Evolutionary conservation across 495 filamentous ascomycete species (phyloP).

Genomic region (Astrocystis sublimbata): DNA sequence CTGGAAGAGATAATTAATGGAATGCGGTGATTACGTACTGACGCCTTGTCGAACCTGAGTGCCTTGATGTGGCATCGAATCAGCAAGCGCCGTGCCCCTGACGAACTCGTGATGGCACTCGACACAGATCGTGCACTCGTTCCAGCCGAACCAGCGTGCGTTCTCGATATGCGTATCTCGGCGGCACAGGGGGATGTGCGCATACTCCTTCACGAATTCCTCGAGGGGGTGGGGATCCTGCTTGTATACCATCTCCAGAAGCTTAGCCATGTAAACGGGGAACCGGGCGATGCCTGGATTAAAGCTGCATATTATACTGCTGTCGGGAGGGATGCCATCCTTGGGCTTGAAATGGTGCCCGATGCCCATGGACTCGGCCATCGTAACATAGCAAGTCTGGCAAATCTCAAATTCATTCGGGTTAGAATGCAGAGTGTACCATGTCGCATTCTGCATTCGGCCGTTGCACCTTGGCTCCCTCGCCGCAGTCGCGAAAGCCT

Average conservation of each 20-base stretch:
- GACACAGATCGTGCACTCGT: background rate
- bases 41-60: background rate
- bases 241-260: slow-evolving; percentile 11
- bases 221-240: slow-evolving; percentile 9
- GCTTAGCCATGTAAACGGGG: background rate
- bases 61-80: slow-evolving; percentile 3
- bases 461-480: background rate
- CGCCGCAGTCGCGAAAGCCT: background rate
- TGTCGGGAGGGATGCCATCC: background rate
- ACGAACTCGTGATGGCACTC: slow-evolving; percentile 13
- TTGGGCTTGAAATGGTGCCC: slow-evolving; percentile 5
- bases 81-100: slow-evolving; percentile 7
- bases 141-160: slow-evolving; percentile 8
- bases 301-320: background rate
- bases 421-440: slow-evolving; percentile 5
- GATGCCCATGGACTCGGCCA: slow-evolving; percentile 8
- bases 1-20: no score
- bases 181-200: background rate
- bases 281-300: slow-evolving; percentile 8
- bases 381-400: background rate
- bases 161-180: slow-evolving; percentile 1
- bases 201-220: slow-evolving; percentile 3
- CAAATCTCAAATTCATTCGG: slow-evolving; percentile 9
- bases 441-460: background rate
- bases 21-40: no score